phyloP scores from a whole-genome alignment of 176 grass and related monocot genomes.

The Areca catechu region DNA sequence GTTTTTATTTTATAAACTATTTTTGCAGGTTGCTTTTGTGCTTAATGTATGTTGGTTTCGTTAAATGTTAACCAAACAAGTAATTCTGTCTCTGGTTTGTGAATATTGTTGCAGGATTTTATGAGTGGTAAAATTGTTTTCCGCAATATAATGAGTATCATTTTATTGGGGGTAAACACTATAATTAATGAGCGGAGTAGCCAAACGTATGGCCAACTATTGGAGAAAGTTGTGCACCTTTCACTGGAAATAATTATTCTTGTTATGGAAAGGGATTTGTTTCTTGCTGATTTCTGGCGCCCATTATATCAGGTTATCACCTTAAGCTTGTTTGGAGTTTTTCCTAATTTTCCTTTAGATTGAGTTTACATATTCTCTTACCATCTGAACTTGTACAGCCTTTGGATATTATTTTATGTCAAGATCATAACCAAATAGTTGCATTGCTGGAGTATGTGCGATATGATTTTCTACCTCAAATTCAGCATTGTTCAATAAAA shows the following conservation, averaged over 20 bases:
- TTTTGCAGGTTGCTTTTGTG: no score
- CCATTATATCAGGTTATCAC: constrained; percentile 76
- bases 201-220: constrained; percentile 61
- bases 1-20: no score
- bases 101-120: constrained; percentile 60
- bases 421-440: constrained; percentile 67
- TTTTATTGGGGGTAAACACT: constrained; percentile 62
- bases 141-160: constrained; percentile 87
- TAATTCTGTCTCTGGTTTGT: not conserved
- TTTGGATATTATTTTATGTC: constrained; percentile 72
- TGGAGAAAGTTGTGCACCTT: constrained; percentile 78
- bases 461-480: constrained; percentile 82
- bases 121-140: constrained; percentile 84
- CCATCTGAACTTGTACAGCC: constrained; percentile 40
- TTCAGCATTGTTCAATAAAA: constrained; percentile 88
- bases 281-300: constrained; percentile 80
- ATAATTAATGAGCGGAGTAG: constrained; percentile 68
- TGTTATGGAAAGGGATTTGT: constrained; percentile 73
- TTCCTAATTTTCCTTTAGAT: not conserved
- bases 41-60: no score
- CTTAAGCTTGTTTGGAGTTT: constrained; percentile 12
- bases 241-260: constrained; percentile 92
- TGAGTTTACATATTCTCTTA: constrained; percentile 1
- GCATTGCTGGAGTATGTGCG: constrained; percentile 87
- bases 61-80: no score